phyloP scores from a whole-genome alignment of 805 yeast genomes.

The Lipomyces yamadae region DNA sequence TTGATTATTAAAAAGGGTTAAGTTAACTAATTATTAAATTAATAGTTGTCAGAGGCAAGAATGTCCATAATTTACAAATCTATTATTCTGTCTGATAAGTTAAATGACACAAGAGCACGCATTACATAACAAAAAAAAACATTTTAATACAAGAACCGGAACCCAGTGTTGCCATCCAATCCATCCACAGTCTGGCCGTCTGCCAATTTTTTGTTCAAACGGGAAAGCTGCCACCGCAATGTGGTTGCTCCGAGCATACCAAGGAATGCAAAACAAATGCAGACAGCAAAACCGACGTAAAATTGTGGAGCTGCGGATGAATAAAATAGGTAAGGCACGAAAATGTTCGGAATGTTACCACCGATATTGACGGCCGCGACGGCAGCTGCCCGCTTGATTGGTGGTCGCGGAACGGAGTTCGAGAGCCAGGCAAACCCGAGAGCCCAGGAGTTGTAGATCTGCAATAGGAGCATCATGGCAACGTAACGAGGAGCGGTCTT shows the following conservation, averaged over 20 bases:
- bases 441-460: slow-evolving; percentile 60
- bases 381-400: slow-evolving; percentile 51
- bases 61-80: background rate
- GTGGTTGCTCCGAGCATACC: slow-evolving; percentile 21
- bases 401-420: slow-evolving; percentile 60
- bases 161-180: slow-evolving; percentile 41
- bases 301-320: slow-evolving; percentile 39
- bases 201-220: slow-evolving; percentile 37
- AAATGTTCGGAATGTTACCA: slow-evolving; percentile 41
- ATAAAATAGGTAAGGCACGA: slow-evolving; percentile 40
- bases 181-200: slow-evolving; percentile 40
- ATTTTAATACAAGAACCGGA: slow-evolving; percentile 35
- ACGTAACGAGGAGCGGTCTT: slow-evolving; percentile 63
- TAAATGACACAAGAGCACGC: background rate
- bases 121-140: background rate
- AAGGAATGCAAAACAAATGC: slow-evolving; percentile 36
- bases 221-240: slow-evolving; percentile 29
- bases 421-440: slow-evolving; percentile 61
- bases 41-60: too few species aligned
- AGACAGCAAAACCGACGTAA: slow-evolving; percentile 41
- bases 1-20: background rate
- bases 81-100: background rate
- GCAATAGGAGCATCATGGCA: slow-evolving; percentile 61
- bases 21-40: too few species aligned
- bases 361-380: slow-evolving; percentile 57